Percentiles rank a stretch among this genome's conserved stretches.
Conservation (phyloP, 83 land plant genomes). For the Diphasiastrum complanatum region DNA sequence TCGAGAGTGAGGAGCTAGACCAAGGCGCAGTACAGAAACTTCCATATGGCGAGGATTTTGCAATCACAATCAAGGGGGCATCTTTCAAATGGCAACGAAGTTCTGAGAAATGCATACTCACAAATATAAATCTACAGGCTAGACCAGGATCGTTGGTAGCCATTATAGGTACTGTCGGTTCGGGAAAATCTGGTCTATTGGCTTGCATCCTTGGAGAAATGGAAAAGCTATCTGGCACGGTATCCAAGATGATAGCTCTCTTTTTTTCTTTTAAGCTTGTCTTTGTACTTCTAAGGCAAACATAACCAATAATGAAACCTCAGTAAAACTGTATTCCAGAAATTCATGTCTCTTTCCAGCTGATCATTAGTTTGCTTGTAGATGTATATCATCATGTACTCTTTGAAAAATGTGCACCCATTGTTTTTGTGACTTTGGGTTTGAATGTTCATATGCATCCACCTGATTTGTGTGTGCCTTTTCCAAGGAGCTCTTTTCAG, state of each 20-base stretch:
- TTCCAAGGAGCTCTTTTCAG: too few relatives aligned
- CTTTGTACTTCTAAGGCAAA: too few relatives aligned
- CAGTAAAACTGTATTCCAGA: too few relatives aligned
- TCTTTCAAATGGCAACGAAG: constrained; percentile 1
- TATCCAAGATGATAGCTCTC: too few relatives aligned
- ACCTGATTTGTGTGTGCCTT: too few relatives aligned
- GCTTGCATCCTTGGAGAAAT: constrained; percentile 13
- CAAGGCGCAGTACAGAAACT: neutral
- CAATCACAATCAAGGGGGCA: neutral
- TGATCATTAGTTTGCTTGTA: neutral
- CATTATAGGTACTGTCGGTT: constrained; percentile 7
- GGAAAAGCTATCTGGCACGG: constrained; percentile 16
- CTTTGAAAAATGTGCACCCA: neutral
- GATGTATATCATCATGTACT: neutral
- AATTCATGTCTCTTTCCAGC: neutral
- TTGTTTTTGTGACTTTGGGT: too few relatives aligned
- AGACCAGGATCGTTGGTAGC: neutral
- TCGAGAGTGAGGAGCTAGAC: constrained; percentile 1
- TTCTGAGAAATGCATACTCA: neutral
- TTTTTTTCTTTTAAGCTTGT: too few relatives aligned
- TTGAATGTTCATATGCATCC: too few relatives aligned
- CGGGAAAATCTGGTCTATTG: constrained; percentile 6
- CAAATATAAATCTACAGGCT: neutral
- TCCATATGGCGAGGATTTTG: neutral
- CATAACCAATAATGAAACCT: too few relatives aligned